A percentile compares a stretch with the other conserved stretches of the same genome.
phyloP scores from a whole-genome alignment of 768 basidiomycete genomes.

The Boletus subparvulus region DNA sequence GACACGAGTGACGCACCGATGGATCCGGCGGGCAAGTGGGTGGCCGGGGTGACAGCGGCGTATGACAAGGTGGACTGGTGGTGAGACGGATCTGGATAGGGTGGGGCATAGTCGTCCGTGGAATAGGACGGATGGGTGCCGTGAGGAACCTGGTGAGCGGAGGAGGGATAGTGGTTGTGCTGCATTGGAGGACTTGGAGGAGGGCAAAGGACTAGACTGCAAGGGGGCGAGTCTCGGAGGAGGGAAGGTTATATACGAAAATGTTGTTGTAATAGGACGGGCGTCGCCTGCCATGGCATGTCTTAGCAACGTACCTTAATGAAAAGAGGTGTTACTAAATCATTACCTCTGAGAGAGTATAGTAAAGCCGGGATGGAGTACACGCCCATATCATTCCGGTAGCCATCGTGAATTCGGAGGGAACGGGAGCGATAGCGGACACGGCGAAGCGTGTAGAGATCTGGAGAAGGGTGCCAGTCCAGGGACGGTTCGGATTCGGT shows the following conservation, averaged over 20 bases:
- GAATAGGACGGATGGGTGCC: conserved; percentile 21
- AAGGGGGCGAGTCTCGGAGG: conserved; percentile 10
- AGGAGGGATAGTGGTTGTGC: conserved; percentile 26
- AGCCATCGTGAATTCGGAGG: conserved; percentile 32
- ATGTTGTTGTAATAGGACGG: conserved; percentile 33
- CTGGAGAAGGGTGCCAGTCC: conserved; percentile 24
- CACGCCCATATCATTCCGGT: conserved; percentile 37
- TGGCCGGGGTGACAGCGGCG: conserved; percentile 23
- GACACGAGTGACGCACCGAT: conserved; percentile 27
- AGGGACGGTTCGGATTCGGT: conserved; percentile 23
- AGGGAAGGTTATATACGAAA: conserved; percentile 35
- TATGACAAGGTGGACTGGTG: conserved; percentile 26
- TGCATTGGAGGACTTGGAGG: conserved; percentile 24
- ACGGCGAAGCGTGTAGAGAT: conserved; percentile 25
- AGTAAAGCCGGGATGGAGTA: conserved; percentile 34
- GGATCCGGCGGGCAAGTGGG: conserved; percentile 20
- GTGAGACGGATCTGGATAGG: conserved; percentile 28
- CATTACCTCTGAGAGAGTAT: conserved; percentile 36
- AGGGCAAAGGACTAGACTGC: conserved; percentile 7
- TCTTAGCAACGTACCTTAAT: conserved; percentile 40
- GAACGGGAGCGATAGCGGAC: conserved; percentile 30
- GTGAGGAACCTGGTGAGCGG: conserved; percentile 18
- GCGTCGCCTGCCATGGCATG: conserved; percentile 36
- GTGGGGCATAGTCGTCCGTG: conserved; percentile 18
- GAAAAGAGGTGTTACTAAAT: conserved; percentile 38